Evolutionary conservation across 1,139 yeast genomes (phyloP).

Genomic region (Candida sp.): DNA sequence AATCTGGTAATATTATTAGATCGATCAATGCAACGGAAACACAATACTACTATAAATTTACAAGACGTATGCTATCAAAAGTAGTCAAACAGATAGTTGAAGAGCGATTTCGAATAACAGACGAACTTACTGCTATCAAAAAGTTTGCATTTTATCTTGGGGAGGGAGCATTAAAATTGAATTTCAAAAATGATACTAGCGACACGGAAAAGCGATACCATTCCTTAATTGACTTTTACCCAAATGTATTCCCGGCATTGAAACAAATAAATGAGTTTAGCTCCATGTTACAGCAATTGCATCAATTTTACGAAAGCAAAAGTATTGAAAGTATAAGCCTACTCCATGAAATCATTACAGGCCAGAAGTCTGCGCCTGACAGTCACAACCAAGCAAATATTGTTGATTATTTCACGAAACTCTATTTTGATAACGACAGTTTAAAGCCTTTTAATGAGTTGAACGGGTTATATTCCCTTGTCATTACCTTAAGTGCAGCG

Average conservation of each 20-base stretch:
- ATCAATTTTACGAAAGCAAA: constrained; percentile 27
- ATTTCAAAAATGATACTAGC: constrained; percentile 1
- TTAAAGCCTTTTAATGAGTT: not conserved
- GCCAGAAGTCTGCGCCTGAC: not conserved
- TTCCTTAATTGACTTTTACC: constrained; percentile 24
- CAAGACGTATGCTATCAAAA: constrained; percentile 8
- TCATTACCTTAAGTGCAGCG: constrained; percentile 20
- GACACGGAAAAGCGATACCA: constrained; percentile 5
- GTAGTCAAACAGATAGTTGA: constrained; percentile 8
- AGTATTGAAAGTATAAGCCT: constrained; percentile 12
- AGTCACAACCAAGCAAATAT: not conserved
- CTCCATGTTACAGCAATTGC: constrained; percentile 48
- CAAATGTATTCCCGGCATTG: constrained; percentile 19
- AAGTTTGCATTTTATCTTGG: constrained; percentile 29
- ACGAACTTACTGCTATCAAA: constrained; percentile 20
- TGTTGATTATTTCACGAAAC: not conserved
- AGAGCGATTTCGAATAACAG: constrained; percentile 1
- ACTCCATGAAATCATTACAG: not conserved
- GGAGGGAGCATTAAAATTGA: constrained; percentile 12
- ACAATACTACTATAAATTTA: constrained; percentile 10
- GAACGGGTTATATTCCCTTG: constrained; percentile 2
- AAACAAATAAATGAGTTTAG: constrained; percentile 41
- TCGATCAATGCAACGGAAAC: not conserved
- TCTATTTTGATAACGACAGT: not conserved
- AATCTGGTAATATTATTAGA: not conserved